Evolutionary conservation across 2,329 filamentous ascomycete genomes (phyloP).

Genomic region (Paecilomyces niveus): DNA sequence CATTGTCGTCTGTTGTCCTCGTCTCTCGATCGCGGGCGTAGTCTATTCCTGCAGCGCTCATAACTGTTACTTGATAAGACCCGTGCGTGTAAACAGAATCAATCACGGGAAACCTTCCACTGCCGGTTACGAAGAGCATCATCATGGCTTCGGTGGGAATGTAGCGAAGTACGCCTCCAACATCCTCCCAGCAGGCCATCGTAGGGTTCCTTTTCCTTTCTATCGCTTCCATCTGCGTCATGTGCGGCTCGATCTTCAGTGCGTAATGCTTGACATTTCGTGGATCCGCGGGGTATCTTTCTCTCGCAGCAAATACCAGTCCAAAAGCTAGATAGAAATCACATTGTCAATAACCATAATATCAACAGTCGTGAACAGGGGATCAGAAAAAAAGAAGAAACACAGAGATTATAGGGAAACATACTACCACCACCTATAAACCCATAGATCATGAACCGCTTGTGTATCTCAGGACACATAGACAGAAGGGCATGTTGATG

Average conservation of each 20-base stretch:
- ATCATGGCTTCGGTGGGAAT: constrained; percentile 21
- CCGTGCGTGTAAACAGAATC: constrained; percentile 22
- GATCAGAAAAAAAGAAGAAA: background rate
- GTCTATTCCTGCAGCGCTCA: constrained; percentile 17
- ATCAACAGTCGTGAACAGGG: background rate
- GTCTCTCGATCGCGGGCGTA: constrained; percentile 3
- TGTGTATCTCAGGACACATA: background rate
- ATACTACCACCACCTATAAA: background rate
- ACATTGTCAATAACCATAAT: background rate
- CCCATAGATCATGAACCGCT: background rate
- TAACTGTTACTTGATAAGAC: constrained; percentile 17
- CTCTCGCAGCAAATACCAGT: constrained; percentile 13
- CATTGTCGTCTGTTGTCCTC: background rate
- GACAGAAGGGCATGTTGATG: background rate
- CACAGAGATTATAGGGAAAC: background rate
- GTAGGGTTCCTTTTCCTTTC: constrained; percentile 2
- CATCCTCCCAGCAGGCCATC: constrained; percentile 4
- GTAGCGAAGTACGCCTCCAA: constrained; percentile 4
- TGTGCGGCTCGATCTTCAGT: constrained; percentile 14
- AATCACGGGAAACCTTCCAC: constrained; percentile 19
- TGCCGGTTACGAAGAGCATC: constrained; percentile 15
- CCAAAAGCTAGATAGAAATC: constrained; percentile 12
- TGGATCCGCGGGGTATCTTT: background rate
- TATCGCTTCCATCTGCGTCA: constrained; percentile 1
- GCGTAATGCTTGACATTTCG: constrained; percentile 10